These are phyloP conservation scores for Lipomyces yamadae DNA, from an alignment of 805 yeast genomes.

Conservation along the genomic window DNA sequence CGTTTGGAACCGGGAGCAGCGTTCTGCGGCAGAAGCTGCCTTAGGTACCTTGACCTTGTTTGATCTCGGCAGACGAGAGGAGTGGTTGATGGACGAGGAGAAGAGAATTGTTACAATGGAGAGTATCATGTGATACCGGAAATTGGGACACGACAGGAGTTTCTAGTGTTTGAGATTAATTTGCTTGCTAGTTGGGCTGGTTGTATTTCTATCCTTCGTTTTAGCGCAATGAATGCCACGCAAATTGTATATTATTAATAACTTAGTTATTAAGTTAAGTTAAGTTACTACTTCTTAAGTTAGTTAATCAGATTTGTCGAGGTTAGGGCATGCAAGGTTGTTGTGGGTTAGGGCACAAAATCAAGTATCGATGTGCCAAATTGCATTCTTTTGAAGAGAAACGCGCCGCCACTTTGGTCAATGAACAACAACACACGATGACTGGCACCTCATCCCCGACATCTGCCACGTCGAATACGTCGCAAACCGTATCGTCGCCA, in stretches of 20 bases:
- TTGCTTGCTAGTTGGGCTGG: not conserved
- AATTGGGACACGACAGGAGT: not conserved
- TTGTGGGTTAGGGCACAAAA: not conserved
- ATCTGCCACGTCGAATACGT: not conserved
- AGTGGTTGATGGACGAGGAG: conserved; percentile 48
- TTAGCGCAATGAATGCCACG: not conserved
- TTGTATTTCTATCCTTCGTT: conserved; percentile 3
- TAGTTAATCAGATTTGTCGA: too few relatives aligned
- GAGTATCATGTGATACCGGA: conserved; percentile 11
- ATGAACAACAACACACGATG: not conserved
- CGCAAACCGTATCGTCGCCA: not conserved
- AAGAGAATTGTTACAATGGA: conserved; percentile 27
- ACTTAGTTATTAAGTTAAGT: too few relatives aligned
- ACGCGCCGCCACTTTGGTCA: not conserved
- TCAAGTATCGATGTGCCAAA: not conserved
- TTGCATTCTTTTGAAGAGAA: not conserved
- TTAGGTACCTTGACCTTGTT: conserved; percentile 50
- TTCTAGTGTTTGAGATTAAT: not conserved
- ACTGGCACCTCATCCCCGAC: conserved; percentile 4
- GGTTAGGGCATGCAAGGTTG: too few relatives aligned
- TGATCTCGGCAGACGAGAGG: conserved; percentile 52
- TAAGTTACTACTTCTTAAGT: too few relatives aligned
- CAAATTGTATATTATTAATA: not conserved
- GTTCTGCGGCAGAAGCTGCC: conserved; percentile 53
- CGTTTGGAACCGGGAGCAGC: conserved; percentile 54